Conservation (phyloP, 2,329 filamentous ascomycete species). For the Orbilia oligospora region DNA sequence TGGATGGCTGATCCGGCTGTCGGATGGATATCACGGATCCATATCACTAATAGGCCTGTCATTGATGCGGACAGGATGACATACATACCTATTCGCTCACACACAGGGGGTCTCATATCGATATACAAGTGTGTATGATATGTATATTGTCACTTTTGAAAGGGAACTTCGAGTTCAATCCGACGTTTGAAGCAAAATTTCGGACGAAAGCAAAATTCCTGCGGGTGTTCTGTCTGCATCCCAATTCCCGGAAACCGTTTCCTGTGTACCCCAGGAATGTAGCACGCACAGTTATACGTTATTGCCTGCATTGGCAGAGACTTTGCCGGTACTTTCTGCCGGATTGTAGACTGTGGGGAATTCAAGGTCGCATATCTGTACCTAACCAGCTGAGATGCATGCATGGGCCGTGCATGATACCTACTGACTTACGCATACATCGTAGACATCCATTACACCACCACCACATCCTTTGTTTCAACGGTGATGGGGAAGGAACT, state of each 20-base stretch:
- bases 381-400: slow-evolving; percentile 25
- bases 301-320: slow-evolving; percentile 9
- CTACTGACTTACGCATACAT: background rate
- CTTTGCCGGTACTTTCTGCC: slow-evolving; percentile 31
- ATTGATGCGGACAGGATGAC: slow-evolving; percentile 36
- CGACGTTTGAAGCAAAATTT: background rate
- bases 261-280: slow-evolving; percentile 22
- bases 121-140: background rate
- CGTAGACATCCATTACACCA: background rate
- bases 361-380: slow-evolving; percentile 22
- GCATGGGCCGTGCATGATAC: slow-evolving; percentile 24
- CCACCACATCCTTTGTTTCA: no score
- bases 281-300: slow-evolving; percentile 38
- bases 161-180: background rate
- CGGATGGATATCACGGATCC: slow-evolving; percentile 53
- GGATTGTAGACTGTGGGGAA: slow-evolving; percentile 46
- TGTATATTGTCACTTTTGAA: slow-evolving; percentile 18
- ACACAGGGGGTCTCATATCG: slow-evolving; percentile 3
- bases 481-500: slow-evolving; percentile 4
- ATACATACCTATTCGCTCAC: no score
- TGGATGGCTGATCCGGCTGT: slow-evolving; percentile 36
- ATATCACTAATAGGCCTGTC: slow-evolving; percentile 17
- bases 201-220: slow-evolving; percentile 8
- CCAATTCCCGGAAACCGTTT: slow-evolving; percentile 46
- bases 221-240: background rate